Evolutionary conservation across 352 stramenopile species (phyloP), one percentile per base, ranked within the genome.

Genomic region (Phytophthora niederhauseri): DNA sequence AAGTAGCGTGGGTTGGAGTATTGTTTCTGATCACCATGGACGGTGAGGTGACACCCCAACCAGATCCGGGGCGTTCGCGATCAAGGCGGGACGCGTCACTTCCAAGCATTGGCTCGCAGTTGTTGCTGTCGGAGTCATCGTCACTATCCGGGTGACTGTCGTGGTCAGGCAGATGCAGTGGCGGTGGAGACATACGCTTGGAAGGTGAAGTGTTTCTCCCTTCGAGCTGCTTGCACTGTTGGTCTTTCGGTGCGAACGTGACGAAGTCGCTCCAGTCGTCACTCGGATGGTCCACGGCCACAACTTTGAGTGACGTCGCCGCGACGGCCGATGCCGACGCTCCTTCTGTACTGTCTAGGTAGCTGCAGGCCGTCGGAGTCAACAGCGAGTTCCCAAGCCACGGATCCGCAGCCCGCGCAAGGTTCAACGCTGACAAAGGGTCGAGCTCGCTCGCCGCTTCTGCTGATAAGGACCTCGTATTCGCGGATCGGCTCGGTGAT

Each of bases 251-350:
- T 53, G 51, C 43, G 31, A 73, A 84, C 34, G 77, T 85, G 28
- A 87, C 67, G 30, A 92, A 92, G 3, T 92, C 81, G 8, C 84
- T 75, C 81, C 84, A 92, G 34, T 88, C 84, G 46, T 88, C 81
- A 14, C 75, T 65, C 3, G 67, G 45, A 36, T 76, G 57, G 6
- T 78, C 56, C 38, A 68, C 73, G 53, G 59, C 71, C 17, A 84
- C 80, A 4, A 87, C 74, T 38, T 89, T 87, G 26, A 80, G 53
- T 19, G 64, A 80, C 4, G 61, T 24, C n/a, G 63, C 63, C 17
- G 64, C 63, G 43, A 73, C 43, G 50, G 68, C 66, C 3, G 48
- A 77, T 30, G 64, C 65, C 43, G 60, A 66, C 11, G 65, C 60
- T 50, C 50, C 66, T 51, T 71, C 57, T 3, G 30, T 60, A 51